Base-by-base conservation (phyloP, 129 eudicot species). In the Pulicaria dysenterica region DNA sequence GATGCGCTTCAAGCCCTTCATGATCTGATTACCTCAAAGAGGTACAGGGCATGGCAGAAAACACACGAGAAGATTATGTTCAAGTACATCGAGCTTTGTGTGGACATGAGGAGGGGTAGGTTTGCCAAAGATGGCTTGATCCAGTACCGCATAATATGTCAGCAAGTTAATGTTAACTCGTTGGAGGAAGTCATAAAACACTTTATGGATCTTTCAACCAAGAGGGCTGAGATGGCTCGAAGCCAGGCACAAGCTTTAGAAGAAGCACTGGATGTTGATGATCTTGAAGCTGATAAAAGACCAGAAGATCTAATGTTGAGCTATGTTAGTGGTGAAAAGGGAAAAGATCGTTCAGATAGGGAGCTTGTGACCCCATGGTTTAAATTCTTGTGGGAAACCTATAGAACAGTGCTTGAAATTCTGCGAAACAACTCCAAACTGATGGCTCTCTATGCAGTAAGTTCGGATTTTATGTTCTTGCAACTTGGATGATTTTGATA, bases 311-410 rank as follows among this genome's bases (percentile, higher is more conserved):
- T 94, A 17, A 90, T 90, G 97, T 62, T 90, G 80, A 94, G 98
- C 69, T 94, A 85, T 81, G 98, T 94, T 31, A 94, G 96, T 60
- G 96, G 98, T 49, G 93, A 90, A 74, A 94, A 90, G 77, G 98
- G 97, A 68, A 94, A 90, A 73, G 98, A 94, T 17, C 83, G 97
- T 42, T 90, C 98, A 16, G 98, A 90, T 69, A 88, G 97, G 40
- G 96, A 90, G 82, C 96, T 90, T 79, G 95, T 93, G 41, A 93
- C 98, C 9, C 98, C 96, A 2, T 93, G 96, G 96, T 89, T 93
- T 47, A 93, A 90, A 47, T 93, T 90, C 63, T 69, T 93, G 80
- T 90, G 95, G 98, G 98, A 93, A 68, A 93, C 98, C 0, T 93
- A 93, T 64, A 84, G 96, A 84, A 89, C 92, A 0, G 95, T 93